Base-by-base conservation (phyloP, 1,139 yeast species). In the Taiozyma sp. region DNA sequence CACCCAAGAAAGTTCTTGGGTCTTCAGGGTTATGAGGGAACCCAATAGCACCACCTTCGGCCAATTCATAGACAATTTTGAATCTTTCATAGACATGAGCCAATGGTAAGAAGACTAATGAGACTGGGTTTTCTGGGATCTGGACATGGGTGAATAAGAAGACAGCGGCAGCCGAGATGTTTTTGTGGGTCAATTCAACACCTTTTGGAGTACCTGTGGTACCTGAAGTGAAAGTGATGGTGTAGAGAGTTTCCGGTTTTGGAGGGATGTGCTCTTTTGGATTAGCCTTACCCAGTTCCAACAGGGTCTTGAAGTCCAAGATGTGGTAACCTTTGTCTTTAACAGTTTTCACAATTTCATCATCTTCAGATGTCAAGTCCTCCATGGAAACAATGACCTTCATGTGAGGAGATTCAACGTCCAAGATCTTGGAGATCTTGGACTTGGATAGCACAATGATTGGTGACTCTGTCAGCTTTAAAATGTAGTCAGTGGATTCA, bases 71-170 rank as follows among this genome's bases (percentile, higher is more conserved):
- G 39, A 57, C 57, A 36, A 64, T 63, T 55, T 64, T 64, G 47
- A 60, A 63, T 32, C 80, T 66, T 60, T 83, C 87, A 63, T 78
- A 84, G 56, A 84, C 84, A 65, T 84, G 90, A 2, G 90, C 89
- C 60, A 82, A 70, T 0, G 89, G 89, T 48, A 83, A 72, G 65
- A 81, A 79, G 12, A 62, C 65, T 43, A 64, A 51, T 8, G 66
- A 61, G 6, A 51, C 49, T 30, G 66, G 65, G 28, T 56, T 45
- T 22, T 52, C 34, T 19, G 66, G 66, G 48, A 63, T 47, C 13
- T 55, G 48, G 19, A 65, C 61, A 52, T 62, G 66, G 4, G 55
- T 51, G 44, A 59, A 58, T 19, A 61, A 53, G 49, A 64, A 61
- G 8, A 63, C 65, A 12, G 70, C 63, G 22, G 77, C 78, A 24